Evolutionary conservation across 2,329 filamentous ascomycete species (phyloP), one percentile per base, ranked within the genome.

Genomic region (Ceratocystis cubensis): DNA sequence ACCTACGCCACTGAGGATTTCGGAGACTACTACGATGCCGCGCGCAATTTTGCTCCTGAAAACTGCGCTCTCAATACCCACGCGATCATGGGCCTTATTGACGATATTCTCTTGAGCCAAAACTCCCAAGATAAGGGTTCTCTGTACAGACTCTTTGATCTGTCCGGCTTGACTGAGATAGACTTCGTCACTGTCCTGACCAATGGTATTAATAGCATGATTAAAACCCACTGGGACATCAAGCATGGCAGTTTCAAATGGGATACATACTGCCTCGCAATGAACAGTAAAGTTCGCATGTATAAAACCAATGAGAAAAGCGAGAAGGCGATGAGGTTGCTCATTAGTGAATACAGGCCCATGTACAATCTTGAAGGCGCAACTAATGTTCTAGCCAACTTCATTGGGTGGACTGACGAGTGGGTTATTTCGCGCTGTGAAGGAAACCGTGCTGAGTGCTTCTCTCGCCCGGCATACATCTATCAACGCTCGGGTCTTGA

Each of bases 1-100:
- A 89, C 88, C 0, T 82, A 84, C 68, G 89, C 89, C 2, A 88
- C 94, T 66, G 85, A 84, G 70, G 88, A 94, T 71, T 93, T 86
- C 75, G 93, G 88, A 81, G 73, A 82, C 71, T 84, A 84, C 70
- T 79, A 74, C 50, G 80, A 83, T 70, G 81, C 80, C 0, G 78
- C 79, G 0, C 76, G 78, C 1, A 72, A 78, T 13, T 84, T 76
- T 66, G 76, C 76, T 0, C 81, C 82, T 71, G 75, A 79, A 0
- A 81, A 83, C 41, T 94, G 90, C 72, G 81, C 91, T 45, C 75
- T 78, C 0, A 80, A 81, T 1, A 86, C 85, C 0, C 84, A 88
- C 72, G 85, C 78, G 68, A 71, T 84, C 10, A 81, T 78, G 0
- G 73, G 80, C 57, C 73, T 81, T 5, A 72, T 83, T 25, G 82